These are phyloP conservation scores for Aspergillus melleus DNA, from an alignment of 2,329 filamentous ascomycete species.

Conservation along the genomic window DNA sequence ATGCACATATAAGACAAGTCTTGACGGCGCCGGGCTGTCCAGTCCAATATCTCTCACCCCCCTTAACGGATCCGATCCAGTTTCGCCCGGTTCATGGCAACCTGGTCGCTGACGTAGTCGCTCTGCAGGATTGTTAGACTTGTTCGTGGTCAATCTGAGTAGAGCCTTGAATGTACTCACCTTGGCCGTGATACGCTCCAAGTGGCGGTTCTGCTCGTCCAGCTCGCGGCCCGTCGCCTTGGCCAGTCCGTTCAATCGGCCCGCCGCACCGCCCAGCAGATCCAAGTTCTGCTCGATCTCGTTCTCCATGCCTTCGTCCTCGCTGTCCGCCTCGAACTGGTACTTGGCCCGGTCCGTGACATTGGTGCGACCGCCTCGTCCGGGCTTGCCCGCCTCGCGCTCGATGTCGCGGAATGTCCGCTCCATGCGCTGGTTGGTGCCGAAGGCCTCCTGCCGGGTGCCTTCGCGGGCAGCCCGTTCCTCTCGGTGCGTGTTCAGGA, in stretches of 20 bases:
- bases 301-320: constrained; percentile 68
- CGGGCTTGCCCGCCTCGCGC: constrained; percentile 48
- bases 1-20: constrained; percentile 18
- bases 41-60: constrained; percentile 3
- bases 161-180: constrained; percentile 47
- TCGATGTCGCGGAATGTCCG: constrained; percentile 65
- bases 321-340: constrained; percentile 74
- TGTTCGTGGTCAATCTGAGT: neutral
- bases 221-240: constrained; percentile 73
- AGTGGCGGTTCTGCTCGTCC: constrained; percentile 72
- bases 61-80: constrained; percentile 57
- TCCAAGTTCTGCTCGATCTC: constrained; percentile 69
- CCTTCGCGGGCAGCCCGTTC: constrained; percentile 59
- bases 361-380: constrained; percentile 53
- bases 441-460: constrained; percentile 56
- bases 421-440: constrained; percentile 59
- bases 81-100: constrained; percentile 73
- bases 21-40: constrained; percentile 33
- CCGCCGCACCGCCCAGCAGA: constrained; percentile 61
- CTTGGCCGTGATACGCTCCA: constrained; percentile 77
- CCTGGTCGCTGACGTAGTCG: constrained; percentile 78
- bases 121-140: constrained; percentile 55
- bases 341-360: constrained; percentile 69
- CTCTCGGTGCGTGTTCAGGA: constrained; percentile 64
- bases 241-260: constrained; percentile 71